Conservation (phyloP, 768 basidiomycete genomes). For the Xanthoconium stramineum region DNA sequence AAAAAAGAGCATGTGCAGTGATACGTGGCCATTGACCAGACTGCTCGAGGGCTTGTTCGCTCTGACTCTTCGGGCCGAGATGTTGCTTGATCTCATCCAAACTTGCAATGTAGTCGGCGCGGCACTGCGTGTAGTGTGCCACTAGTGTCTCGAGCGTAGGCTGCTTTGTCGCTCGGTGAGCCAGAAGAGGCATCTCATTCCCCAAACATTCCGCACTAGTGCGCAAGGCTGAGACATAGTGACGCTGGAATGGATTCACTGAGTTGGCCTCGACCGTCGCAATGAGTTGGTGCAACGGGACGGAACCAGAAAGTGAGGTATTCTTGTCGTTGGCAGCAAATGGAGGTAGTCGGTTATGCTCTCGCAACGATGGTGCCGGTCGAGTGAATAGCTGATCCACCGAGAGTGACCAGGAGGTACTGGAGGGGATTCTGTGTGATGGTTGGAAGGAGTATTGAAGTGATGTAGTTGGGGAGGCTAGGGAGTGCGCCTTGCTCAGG, state of each 20-base stretch:
- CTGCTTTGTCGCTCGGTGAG: neutral
- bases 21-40: constrained; percentile 29
- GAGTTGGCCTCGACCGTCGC: neutral
- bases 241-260: constrained; percentile 10
- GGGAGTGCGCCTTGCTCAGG: neutral
- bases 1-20: constrained; percentile 30
- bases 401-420: neutral
- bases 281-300: constrained; percentile 7
- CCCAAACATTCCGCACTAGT: constrained; percentile 9
- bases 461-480: neutral
- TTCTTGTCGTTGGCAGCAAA: neutral
- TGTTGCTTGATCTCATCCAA: neutral
- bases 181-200: neutral
- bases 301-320: neutral
- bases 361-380: neutral
- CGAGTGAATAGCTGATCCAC: neutral
- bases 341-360: neutral
- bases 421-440: neutral
- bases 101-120: neutral
- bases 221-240: neutral
- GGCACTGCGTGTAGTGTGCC: constrained; percentile 8
- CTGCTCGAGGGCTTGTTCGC: neutral
- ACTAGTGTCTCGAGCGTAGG: constrained; percentile 2
- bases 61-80: constrained; percentile 21
- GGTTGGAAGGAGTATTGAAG: neutral